Base-by-base conservation (phyloP, 2,329 filamentous ascomycete genomes). In the Knufia petricola region DNA sequence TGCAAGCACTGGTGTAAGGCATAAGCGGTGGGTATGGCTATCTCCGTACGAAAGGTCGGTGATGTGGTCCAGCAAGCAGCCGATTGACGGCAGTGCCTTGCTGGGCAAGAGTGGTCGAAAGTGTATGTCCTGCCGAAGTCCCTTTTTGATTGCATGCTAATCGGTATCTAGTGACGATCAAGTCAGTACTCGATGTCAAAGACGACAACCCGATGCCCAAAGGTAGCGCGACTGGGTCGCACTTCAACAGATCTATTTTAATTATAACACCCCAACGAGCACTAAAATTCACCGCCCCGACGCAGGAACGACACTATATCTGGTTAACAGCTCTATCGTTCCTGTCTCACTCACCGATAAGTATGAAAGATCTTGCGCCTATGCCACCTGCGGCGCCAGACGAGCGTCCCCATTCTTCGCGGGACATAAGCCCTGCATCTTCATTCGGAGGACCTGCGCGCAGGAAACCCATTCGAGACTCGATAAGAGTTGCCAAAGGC, bases 41-140 rank as follows among this genome's bases (percentile, higher is more conserved):
- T 92, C 90, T 15, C 92, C 92, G 2, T 96, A 98, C 62, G 92
- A 98, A 67, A 78, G 89, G 54, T 84, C 90, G 10, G 90, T 98
- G 52, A 86, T 98, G 66, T 98, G 92, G 92, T 95, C 90, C 66
- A 94, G 85, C 74, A 95, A 94, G 73, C 92, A 98, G 67, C 92
- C 92, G 13, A 87, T 82, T 8, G 87, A 82, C 58, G 88, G 89
- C 26, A 84, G 80, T 59, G 90, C 89, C 26, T 69, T 98, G 65
- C 76, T 96, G 74, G 92, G 92, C 57, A 98, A 96, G 72, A 85
- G 84, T 62, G 92, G 92, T 48, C 82, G 92, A 59, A 98, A 96
- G 69, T 70, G 90, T 95, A 76, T 81, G 88, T 80, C 7, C 32
- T 48, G 40, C 24, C 7, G 30, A 48, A 38, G 19, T 30, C 46